These are phyloP conservation scores for Radiomyces spectabilis DNA, from an alignment of 192 early-diverging fungal species.

Conservation along the genomic window DNA sequence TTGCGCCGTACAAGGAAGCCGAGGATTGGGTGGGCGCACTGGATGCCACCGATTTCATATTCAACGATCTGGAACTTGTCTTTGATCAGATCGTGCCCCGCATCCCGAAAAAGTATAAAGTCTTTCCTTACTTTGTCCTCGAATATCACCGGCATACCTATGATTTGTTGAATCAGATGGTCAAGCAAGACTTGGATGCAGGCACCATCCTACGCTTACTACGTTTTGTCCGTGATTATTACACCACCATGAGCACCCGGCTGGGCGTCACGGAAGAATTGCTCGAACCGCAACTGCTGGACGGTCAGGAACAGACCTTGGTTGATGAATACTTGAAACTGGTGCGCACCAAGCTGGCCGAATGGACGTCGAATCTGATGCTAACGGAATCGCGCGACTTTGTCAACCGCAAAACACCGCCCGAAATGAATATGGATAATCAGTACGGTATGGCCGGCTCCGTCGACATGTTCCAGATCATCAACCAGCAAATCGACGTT, in stretches of 20 bases:
- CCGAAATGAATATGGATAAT: constrained; percentile 71
- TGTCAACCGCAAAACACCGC: constrained; percentile 53
- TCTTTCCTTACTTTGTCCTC: constrained; percentile 92
- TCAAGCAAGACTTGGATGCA: constrained; percentile 71
- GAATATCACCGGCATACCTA: constrained; percentile 95
- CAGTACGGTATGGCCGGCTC: constrained; percentile 78
- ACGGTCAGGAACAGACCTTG: constrained; percentile 87
- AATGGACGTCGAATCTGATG: constrained; percentile 93
- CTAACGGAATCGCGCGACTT: constrained; percentile 76
- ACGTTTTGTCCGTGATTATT: constrained; percentile 89
- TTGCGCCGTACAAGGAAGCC: constrained; percentile 48
- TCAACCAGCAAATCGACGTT: constrained; percentile 95
- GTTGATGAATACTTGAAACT: constrained; percentile 87
- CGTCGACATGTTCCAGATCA: constrained; percentile 92
- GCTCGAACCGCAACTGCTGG: constrained; percentile 82
- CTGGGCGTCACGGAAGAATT: constrained; percentile 86
- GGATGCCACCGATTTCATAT: constrained; percentile 70
- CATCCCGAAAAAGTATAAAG: constrained; percentile 87
- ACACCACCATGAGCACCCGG: constrained; percentile 77
- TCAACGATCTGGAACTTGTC: constrained; percentile 84
- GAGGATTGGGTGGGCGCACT: constrained; percentile 53
- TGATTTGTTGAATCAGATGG: constrained; percentile 69
- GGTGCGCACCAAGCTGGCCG: constrained; percentile 76
- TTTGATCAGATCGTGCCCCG: constrained; percentile 80
- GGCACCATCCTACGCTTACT: constrained; percentile 79